Percentiles rank a stretch among this genome's conserved stretches.
Conservation (phyloP, 768 basidiomycete genomes). For the Pholiota molesta region DNA sequence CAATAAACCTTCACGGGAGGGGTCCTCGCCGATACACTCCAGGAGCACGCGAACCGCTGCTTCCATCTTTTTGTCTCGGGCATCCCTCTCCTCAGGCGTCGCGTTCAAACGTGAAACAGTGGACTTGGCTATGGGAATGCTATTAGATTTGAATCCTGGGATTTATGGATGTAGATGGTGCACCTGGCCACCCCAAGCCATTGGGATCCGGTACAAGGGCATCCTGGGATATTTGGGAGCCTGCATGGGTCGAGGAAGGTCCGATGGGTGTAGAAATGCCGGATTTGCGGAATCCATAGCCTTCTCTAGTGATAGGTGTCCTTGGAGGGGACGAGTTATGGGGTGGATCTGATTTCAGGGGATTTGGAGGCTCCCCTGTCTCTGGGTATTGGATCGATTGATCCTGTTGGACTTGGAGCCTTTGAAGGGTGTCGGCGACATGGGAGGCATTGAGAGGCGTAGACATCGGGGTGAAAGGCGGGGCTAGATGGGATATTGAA, state of each 20-base stretch:
- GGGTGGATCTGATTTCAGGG: neutral
- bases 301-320: constrained; percentile 58
- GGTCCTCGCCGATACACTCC: constrained; percentile 98
- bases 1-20: constrained; percentile 88
- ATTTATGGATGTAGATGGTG: constrained; percentile 21
- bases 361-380: neutral
- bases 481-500: neutral
- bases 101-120: constrained; percentile 85
- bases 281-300: constrained; percentile 82
- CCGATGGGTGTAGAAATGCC: constrained; percentile 65
- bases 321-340: constrained; percentile 17
- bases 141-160: neutral
- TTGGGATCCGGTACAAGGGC: constrained; percentile 56
- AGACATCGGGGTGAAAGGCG: constrained; percentile 14
- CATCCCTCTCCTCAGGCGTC: constrained; percentile 69
- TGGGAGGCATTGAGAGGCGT: constrained; percentile 24
- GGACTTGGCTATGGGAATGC: constrained; percentile 69
- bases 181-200: constrained; percentile 94
- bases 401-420: constrained; percentile 37
- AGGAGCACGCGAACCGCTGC: constrained; percentile 88
- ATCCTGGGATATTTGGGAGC: constrained; percentile 34
- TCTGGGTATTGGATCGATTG: neutral
- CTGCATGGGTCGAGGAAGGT: constrained; percentile 37
- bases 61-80: constrained; percentile 76
- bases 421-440: constrained; percentile 49